Conservation (phyloP, 1,284 basidiomycete species). For the Chalciporus sp. region DNA sequence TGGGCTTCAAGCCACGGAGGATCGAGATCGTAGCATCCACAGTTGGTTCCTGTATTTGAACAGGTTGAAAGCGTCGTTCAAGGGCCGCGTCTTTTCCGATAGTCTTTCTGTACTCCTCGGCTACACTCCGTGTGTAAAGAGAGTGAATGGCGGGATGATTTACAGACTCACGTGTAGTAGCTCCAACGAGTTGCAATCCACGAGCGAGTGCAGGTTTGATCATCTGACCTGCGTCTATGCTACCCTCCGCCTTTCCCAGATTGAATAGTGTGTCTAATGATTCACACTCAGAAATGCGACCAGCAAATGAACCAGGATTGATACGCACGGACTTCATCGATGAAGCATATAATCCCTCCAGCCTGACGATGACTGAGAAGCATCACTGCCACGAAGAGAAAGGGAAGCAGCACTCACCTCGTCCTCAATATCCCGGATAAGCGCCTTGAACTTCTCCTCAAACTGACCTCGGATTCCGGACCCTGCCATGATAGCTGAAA, state of each 20-base stretch:
- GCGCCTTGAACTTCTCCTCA: constrained; percentile 88
- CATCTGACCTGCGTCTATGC: constrained; percentile 91
- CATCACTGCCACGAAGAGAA: background rate
- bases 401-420: constrained; percentile 47
- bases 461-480: constrained; percentile 90
- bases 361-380: constrained; percentile 39
- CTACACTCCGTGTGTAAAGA: constrained; percentile 35
- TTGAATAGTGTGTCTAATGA: constrained; percentile 74
- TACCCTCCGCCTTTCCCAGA: constrained; percentile 89
- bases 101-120: constrained; percentile 89
- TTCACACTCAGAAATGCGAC: constrained; percentile 3
- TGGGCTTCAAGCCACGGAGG: constrained; percentile 81
- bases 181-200: constrained; percentile 85
- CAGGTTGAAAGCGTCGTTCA: constrained; percentile 88
- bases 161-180: constrained; percentile 72
- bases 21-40: constrained; percentile 89
- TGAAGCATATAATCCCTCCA: constrained; percentile 83
- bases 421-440: constrained; percentile 86
- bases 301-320: background rate
- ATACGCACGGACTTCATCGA: constrained; percentile 86
- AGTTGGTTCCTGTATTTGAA: constrained; percentile 85
- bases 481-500: constrained; percentile 82
- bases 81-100: constrained; percentile 93
- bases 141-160: background rate
- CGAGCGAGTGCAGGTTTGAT: constrained; percentile 87